Evolutionary conservation across 2,329 filamentous ascomycete species (phyloP).

Genomic region (Ascochyta koolunga): DNA sequence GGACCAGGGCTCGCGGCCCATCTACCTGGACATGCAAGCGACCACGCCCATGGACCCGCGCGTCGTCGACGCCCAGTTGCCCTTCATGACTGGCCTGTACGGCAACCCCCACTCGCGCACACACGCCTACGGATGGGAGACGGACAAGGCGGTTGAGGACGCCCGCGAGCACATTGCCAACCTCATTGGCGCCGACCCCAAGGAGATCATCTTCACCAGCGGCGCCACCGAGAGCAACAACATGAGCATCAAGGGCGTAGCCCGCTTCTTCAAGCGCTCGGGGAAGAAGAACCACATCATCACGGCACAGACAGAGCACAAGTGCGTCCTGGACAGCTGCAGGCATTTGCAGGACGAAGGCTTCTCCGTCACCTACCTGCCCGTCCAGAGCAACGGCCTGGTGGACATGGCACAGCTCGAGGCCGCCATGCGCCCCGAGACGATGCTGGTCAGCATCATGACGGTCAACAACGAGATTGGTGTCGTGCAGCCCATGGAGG

Average conservation of each 20-base stretch:
- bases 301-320: conserved; percentile 97
- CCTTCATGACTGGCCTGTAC: conserved; percentile 89
- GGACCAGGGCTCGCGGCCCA: conserved; percentile 90
- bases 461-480: conserved; percentile 99
- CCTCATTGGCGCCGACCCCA: conserved; percentile 90
- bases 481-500: conserved; percentile 93
- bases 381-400: conserved; percentile 85
- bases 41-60: conserved; percentile 94
- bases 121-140: conserved; percentile 98
- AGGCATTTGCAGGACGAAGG: conserved; percentile 96
- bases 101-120: conserved; percentile 97
- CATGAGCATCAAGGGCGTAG: conserved; percentile 99
- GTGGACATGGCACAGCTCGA: conserved; percentile 83
- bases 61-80: conserved; percentile 95
- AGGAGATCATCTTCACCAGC: conserved; percentile 98
- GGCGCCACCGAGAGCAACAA: conserved; percentile 99
- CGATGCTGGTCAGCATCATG: conserved; percentile 94
- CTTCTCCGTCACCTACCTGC: conserved; percentile 95
- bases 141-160: conserved; percentile 88
- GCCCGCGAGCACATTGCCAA: conserved; percentile 82
- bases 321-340: conserved; percentile 97
- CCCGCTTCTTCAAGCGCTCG: conserved; percentile 87
- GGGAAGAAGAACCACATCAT: conserved; percentile 99
- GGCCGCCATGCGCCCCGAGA: conserved; percentile 88
- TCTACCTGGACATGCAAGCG: conserved; percentile 98